Evolutionary conservation across 768 basidiomycete species (phyloP), one percentile per base, ranked within the genome.

Genomic region (Suillus brevipes): DNA sequence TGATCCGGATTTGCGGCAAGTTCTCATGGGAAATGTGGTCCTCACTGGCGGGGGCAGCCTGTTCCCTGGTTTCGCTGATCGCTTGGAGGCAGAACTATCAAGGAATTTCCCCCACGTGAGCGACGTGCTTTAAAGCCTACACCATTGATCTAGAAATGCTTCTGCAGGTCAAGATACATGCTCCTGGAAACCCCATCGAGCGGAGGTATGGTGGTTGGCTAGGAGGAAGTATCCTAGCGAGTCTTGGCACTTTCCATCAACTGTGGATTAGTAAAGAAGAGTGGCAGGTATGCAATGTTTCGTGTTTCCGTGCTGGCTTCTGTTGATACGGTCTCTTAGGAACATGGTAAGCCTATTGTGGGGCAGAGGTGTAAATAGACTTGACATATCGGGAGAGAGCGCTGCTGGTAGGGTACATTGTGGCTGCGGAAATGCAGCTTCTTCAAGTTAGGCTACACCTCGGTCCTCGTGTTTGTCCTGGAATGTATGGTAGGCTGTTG

Each of bases 211-310:
- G 95, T 16, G 89, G 91, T 23, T 99, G 97, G 97, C 80, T 99
- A 8, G 97, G 97, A 13, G 97, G 97, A 36, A 95, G 92, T 68
- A 97, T 99, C 71, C 82, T 99, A 56, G 96, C 92, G 1, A 95
- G 92, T 72, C 78, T 99, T 72, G 97, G 97, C 28, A 98, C 96
- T 18, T 99, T 99, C 84, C 97, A 99, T 74, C 97, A 97, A 70
- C 81, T 96, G 59, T 96, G 95, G 95, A 95, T 97, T 72, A 94
- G 93, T 77, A 87, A 83, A 72, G 94, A 95, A 75, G 95, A 97
- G 71, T 96, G 93, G 90, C 87, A 92, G 85, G 94, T 92, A 65
- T 50, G 87, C 6, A 34, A 49, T 60, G 53, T 55, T 63, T 64
- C 6, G 10, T 56, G 40, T 42, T 59, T 34, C 14, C 61, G 67